Percentiles rank a stretch among this genome's conserved stretches.
Evolutionary conservation across 441 rosid species (phyloP).

Genomic region (Brassica hybrid): DNA sequence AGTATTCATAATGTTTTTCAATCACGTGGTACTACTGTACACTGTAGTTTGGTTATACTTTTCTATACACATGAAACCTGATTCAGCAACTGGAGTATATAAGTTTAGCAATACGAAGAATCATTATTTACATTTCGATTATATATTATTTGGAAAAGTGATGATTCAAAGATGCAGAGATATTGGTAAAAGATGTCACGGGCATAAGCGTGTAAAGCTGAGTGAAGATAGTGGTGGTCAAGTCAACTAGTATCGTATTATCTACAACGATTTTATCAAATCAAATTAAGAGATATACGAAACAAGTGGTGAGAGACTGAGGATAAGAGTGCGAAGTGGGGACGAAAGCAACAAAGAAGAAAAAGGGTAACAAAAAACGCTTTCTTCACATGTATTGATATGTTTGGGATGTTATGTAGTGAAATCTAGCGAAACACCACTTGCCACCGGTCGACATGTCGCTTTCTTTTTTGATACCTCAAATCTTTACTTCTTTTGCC

Average conservation of each 20-base stretch:
- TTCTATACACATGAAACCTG: not conserved
- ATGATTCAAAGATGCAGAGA: constrained; percentile 11
- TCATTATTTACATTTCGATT: constrained; percentile 10
- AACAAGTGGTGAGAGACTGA: constrained; percentile 30
- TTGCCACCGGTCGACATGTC: constrained; percentile 37
- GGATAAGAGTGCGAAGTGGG: constrained; percentile 39
- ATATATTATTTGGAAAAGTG: not conserved
- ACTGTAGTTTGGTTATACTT: not conserved
- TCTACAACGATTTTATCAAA: not conserved
- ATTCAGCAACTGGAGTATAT: not conserved
- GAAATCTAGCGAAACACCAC: constrained; percentile 25
- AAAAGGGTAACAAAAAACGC: constrained; percentile 21
- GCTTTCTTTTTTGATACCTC: constrained; percentile 32
- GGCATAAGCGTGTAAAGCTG: constrained; percentile 12
- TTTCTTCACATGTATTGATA: constrained; percentile 31
- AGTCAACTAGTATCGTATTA: constrained; percentile 22
- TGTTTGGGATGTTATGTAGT: constrained; percentile 27
- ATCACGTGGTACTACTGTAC: too few relatives aligned
- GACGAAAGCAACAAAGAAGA: constrained; percentile 22
- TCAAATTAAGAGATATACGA: not conserved
- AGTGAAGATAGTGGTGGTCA: constrained; percentile 16
- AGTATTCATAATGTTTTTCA: not conserved
- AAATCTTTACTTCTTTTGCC: constrained; percentile 22
- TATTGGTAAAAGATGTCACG: constrained; percentile 28
- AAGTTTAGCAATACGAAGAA: too few relatives aligned